These are phyloP conservation scores for Cyamopsis tetragonoloba DNA, from an alignment of 306 rosid genomes.

Conservation along the genomic window DNA sequence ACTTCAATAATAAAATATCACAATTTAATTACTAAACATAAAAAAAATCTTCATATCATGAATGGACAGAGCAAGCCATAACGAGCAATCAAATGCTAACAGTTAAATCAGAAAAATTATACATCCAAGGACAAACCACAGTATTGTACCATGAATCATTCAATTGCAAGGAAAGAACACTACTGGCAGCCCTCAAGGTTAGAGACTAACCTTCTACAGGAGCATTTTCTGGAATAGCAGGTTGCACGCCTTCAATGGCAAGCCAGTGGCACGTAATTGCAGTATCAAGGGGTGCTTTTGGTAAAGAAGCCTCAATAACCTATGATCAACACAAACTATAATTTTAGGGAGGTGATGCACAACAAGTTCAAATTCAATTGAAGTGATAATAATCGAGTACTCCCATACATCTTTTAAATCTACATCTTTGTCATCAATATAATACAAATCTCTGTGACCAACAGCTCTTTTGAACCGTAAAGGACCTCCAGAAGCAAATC, in stretches of 20 bases:
- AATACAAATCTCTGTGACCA: slow-evolving; percentile 86
- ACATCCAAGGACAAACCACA: not conserved
- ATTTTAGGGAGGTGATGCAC: slow-evolving; percentile 1
- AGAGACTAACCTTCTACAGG: slow-evolving; percentile 53
- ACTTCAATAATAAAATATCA: slow-evolving; percentile 12
- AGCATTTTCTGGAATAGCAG: slow-evolving; percentile 84
- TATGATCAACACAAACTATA: slow-evolving; percentile 22
- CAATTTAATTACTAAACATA: not conserved
- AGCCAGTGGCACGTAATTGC: slow-evolving; percentile 76
- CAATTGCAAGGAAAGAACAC: not conserved
- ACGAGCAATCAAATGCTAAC: slow-evolving; percentile 8
- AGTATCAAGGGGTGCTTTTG: slow-evolving; percentile 74
- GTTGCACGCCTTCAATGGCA: slow-evolving; percentile 94
- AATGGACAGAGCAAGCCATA: not conserved
- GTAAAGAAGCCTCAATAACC: slow-evolving; percentile 81
- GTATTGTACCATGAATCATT: slow-evolving; percentile 7
- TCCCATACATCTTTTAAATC: slow-evolving; percentile 80
- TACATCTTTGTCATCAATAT: slow-evolving; percentile 86
- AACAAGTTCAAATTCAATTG: slow-evolving; percentile 15
- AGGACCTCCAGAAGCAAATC: slow-evolving; percentile 81
- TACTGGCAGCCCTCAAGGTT: not conserved
- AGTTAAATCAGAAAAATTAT: not conserved
- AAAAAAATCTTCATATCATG: not conserved
- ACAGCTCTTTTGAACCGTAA: slow-evolving; percentile 79
- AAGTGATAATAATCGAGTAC: slow-evolving; percentile 10